Base-by-base conservation (phyloP, 1,139 yeast genomes). In the Komagataea norvegica region DNA sequence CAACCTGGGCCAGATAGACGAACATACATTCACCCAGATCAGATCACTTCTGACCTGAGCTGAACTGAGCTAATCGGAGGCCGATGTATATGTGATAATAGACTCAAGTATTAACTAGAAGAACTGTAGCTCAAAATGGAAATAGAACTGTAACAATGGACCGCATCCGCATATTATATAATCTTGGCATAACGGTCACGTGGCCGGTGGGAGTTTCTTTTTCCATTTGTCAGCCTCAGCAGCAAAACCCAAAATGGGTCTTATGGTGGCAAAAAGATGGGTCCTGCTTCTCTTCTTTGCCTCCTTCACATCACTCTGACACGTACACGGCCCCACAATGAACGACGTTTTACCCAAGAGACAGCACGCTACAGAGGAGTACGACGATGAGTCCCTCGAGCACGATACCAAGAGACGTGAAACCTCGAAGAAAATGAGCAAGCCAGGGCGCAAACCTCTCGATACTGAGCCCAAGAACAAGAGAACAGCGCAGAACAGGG, bases 401-500 rank as follows among this genome's bases (percentile, higher is more conserved):
- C 26, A 43, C 1, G 34, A 39, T 20, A 20, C 35, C 24, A 51
- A 51, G 43, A 47, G 51, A 39, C 46, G 48, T 5, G 55, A 51
- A 42, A 36, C 55, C 35, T 46, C 47, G 28, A 60, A 62, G 45
- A 54, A 64, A 40, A 52, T 48, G 9, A 52, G 54, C 30, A 72
- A 70, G 48, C 79, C 81, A 1, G 85, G 85, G 4, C 71, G 96
- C 45, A 87, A 85, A 64, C 88, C 85, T 1, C 67, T 81, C 40
- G 83, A 79, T 14, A 73, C 82, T 4, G 95, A 84, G 57, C 95
- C 96, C 4, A 74, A 69, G 49, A 78, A 79, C 52, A 89, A 87
- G 67, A 71, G 98, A 51, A 87, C 95, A 16, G 97, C 96, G 2
- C 98, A 91, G 63, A 91, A 91, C 61, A 72, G 98, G 55, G 96